Evolutionary conservation across 257 asterid species (phyloP).

Genomic region (Penstemon eatonii): DNA sequence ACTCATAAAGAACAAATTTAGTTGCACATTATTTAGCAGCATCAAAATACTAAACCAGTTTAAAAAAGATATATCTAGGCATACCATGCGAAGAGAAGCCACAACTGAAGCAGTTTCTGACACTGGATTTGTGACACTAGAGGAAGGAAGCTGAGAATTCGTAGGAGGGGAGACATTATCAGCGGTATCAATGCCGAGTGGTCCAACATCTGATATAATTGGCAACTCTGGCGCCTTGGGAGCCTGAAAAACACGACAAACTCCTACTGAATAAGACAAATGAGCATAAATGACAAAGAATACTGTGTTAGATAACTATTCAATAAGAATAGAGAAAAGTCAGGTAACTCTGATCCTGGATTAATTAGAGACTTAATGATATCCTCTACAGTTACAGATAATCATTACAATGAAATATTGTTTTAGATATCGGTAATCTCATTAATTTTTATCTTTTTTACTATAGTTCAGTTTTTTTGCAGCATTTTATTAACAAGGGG

Average conservation of each 20-base stretch:
- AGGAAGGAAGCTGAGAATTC: constrained; percentile 55
- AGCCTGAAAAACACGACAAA: constrained; percentile 47
- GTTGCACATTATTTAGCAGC: neutral
- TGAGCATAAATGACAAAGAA: constrained; percentile 5
- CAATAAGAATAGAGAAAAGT: neutral
- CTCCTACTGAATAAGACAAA: constrained; percentile 21
- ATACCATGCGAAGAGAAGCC: constrained; percentile 87
- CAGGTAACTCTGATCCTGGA: neutral
- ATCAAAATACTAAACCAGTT: constrained; percentile 11
- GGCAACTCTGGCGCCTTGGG: constrained; percentile 46
- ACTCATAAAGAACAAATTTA: neutral
- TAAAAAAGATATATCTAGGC: constrained; percentile 26
- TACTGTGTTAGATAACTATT: neutral
- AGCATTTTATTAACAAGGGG: neutral
- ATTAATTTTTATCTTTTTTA: no score
- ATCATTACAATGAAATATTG: no score
- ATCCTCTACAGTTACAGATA: no score
- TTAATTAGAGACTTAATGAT: neutral
- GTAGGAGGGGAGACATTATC: constrained; percentile 53
- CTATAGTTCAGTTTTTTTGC: no score
- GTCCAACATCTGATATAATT: constrained; percentile 44
- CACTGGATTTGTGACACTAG: constrained; percentile 46
- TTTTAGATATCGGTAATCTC: no score
- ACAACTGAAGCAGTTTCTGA: constrained; percentile 77
- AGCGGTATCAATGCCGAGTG: constrained; percentile 50